phyloP scores from a whole-genome alignment of 2,329 filamentous ascomycete genomes.

The Aspergillus awamori region DNA sequence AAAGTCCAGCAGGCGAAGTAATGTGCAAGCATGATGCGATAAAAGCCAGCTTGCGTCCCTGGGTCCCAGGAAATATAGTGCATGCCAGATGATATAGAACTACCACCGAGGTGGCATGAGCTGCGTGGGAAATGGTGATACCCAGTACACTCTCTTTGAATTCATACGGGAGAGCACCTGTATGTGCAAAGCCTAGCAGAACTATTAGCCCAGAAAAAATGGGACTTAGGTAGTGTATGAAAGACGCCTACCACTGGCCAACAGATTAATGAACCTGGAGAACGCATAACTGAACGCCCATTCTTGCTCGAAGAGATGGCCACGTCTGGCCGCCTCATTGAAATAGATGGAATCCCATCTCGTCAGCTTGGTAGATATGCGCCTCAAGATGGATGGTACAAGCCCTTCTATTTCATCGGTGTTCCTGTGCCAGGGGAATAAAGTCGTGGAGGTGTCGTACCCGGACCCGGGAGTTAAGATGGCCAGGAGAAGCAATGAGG shows the following conservation, averaged over 20 bases:
- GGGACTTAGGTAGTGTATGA: no score
- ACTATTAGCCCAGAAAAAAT: not conserved
- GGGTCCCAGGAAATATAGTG: conserved; percentile 2
- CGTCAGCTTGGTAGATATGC: conserved; percentile 6
- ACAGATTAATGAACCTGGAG: not conserved
- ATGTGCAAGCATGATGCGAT: conserved; percentile 13
- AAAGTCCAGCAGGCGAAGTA: conserved; percentile 12
- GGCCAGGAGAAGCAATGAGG: conserved; percentile 4
- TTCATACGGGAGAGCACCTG: not conserved
- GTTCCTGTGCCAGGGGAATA: not conserved
- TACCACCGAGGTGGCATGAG: conserved; percentile 9
- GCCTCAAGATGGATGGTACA: not conserved
- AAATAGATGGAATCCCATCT: conserved; percentile 16
- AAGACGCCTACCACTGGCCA: not conserved
- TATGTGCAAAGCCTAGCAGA: not conserved
- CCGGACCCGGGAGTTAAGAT: conserved; percentile 9
- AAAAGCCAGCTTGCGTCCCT: conserved; percentile 12
- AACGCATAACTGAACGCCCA: conserved; percentile 12
- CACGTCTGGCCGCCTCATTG: conserved; percentile 9
- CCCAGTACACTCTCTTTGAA: not conserved
- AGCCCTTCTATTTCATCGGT: not conserved
- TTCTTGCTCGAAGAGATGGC: conserved; percentile 16
- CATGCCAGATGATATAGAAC: conserved; percentile 6
- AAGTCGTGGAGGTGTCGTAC: conserved; percentile 14
- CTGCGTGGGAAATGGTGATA: conserved; percentile 7